Base-by-base conservation (phyloP, 345 rosid species). In the Eucalyptus polyanthemos region DNA sequence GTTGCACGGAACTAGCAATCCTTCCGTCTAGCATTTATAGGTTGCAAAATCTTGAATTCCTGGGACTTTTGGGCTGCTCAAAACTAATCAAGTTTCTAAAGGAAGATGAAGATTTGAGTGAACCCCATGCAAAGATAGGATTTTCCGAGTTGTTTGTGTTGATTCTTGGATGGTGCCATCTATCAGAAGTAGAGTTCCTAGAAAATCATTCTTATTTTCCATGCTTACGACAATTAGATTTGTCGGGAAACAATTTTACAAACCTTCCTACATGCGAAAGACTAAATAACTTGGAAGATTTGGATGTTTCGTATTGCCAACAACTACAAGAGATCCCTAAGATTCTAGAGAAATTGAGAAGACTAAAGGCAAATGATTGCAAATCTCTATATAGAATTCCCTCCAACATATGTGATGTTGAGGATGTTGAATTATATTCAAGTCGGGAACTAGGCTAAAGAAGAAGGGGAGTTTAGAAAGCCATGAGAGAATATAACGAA, bases 151-250 rank as follows among this genome's bases (percentile, higher is more conserved):
- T 44, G 8, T 44, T 2, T 1, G 45, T 2, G 45, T 44, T 44
- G 45, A 7, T 2, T 7, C 45, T 44, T 44, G 9, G 2, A 8
- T 7, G 13, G 9, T 65, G 72, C 72, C 8, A n/a, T 67, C 76
- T 67, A 67, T 14, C 11, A 44, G 11, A 67, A 67, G 76, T 7
- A 15, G 40, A 31, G 9, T n/a, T 67, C 40, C 6, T 4, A 0
- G 76, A 67, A 15, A 67, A 67, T 31, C 40, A 1, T 67, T 67
- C 76, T 1, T 15, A 11, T n/a, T 15, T 4, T 14, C 76, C 45
- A 1, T 7, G 11, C 76, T 31, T 14, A 15, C 4, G 4, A 2
- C 1, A 0, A 1, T 65, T 65, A 6, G 3, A 14, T 4, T n/a
- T 65, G 37, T 3, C 5, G 0, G 37, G 76, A 65, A 65, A 65